Conservation (phyloP, 257 asterid species). For the Solanum piurae region DNA sequence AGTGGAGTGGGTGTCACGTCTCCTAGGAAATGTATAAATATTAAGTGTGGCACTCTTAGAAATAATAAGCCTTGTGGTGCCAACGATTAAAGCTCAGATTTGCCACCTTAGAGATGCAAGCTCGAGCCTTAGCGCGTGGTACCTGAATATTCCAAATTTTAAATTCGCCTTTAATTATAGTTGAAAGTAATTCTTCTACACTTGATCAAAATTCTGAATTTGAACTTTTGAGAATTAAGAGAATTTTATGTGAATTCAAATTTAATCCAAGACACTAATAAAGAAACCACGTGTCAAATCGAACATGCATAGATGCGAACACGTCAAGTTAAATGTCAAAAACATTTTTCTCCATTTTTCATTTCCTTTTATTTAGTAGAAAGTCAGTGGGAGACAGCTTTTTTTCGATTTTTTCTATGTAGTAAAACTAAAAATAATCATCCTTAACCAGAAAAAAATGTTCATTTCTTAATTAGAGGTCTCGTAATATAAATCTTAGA, state of each 20-base stretch:
- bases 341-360: neutral
- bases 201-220: too few species aligned
- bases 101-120: neutral
- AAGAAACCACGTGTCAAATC: neutral
- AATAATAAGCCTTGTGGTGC: neutral
- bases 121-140: neutral
- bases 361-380: neutral
- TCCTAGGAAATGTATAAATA: too few species aligned
- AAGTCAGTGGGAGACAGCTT: neutral
- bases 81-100: too few species aligned
- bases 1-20: rapidly evolving
- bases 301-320: neutral
- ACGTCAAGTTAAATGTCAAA: neutral
- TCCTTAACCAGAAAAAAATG: too few species aligned
- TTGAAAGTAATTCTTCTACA: too few species aligned
- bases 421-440: neutral
- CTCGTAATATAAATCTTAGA: too few species aligned
- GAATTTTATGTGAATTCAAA: neutral
- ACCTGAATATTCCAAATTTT: too few species aligned
- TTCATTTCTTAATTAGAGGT: too few species aligned
- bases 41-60: neutral
- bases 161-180: too few species aligned
- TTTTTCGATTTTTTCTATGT: neutral
- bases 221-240: neutral
- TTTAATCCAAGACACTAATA: too few species aligned